phyloP scores from a whole-genome alignment of 257 asterid genomes.

The Haberlea rhodopensis region DNA sequence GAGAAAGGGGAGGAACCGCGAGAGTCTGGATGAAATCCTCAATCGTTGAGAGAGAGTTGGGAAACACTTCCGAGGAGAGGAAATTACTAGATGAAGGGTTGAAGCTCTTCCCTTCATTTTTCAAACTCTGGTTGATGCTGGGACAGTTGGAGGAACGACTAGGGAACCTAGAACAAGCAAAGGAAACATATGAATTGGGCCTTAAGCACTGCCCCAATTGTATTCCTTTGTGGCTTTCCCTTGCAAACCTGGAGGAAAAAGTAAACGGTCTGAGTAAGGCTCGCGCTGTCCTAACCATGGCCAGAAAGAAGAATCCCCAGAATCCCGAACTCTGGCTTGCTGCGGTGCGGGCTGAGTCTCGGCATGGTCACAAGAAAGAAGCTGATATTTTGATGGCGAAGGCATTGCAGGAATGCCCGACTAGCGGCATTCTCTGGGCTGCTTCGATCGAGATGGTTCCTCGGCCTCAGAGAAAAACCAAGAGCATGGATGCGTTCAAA shows the following conservation, averaged over 20 bases:
- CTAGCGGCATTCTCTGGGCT: constrained; percentile 82
- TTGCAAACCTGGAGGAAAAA: constrained; percentile 73
- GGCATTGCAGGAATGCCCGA: constrained; percentile 90
- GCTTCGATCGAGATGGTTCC: constrained; percentile 72
- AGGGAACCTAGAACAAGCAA: constrained; percentile 56
- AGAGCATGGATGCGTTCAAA: constrained; percentile 63
- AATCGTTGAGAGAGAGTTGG: constrained; percentile 85
- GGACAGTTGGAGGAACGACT: constrained; percentile 90
- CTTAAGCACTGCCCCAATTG: constrained; percentile 63
- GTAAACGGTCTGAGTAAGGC: constrained; percentile 70
- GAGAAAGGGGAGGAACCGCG: constrained; percentile 87
- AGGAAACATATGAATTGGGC: constrained; percentile 63
- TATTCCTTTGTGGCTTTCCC: constrained; percentile 83
- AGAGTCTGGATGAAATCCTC: constrained; percentile 99
- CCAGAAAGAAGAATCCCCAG: constrained; percentile 78
- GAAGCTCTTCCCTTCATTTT: constrained; percentile 66
- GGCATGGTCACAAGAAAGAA: constrained; percentile 78
- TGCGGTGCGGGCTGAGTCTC: constrained; percentile 72
- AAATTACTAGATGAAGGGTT: constrained; percentile 73
- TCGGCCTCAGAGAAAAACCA: constrained; percentile 66
- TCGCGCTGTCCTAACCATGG: constrained; percentile 78
- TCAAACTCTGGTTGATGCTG: constrained; percentile 86
- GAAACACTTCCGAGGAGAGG: constrained; percentile 73
- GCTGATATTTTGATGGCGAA: constrained; percentile 81
- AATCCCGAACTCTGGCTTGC: constrained; percentile 88